Evolutionary conservation across 495 filamentous ascomycete genomes (phyloP).

Genomic region (Haplographium delicatum): DNA sequence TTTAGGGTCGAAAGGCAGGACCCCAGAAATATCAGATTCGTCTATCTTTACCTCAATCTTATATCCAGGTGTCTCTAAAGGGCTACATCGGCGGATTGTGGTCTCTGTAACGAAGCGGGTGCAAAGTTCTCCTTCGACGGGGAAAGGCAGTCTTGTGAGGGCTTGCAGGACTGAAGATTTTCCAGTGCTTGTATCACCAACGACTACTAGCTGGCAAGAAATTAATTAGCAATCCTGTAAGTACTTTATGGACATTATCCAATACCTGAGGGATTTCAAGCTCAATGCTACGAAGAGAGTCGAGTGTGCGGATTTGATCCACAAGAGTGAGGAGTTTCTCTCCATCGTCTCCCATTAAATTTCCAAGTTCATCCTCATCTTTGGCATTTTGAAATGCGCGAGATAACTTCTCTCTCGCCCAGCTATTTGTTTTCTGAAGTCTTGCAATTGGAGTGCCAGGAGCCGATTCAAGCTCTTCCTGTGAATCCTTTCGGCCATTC

Average conservation of each 20-base stretch:
- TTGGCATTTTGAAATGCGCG: constrained; percentile 8
- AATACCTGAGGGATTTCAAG: constrained; percentile 16
- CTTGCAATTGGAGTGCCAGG: constrained; percentile 3
- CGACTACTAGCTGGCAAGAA: constrained; percentile 68
- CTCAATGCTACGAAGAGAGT: constrained; percentile 12
- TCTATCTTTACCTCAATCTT: constrained; percentile 27
- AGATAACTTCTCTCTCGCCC: constrained; percentile 8
- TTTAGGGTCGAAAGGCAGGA: constrained; percentile 26
- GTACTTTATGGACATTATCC: background rate
- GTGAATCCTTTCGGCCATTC: constrained; percentile 10
- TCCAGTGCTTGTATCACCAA: constrained; percentile 47
- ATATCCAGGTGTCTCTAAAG: constrained; percentile 15
- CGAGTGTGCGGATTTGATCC: constrained; percentile 15
- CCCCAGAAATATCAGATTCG: background rate
- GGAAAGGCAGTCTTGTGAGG: constrained; percentile 46
- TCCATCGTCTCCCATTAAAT: constrained; percentile 16
- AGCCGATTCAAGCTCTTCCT: constrained; percentile 6
- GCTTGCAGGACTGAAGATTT: constrained; percentile 50
- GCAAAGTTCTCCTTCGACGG: constrained; percentile 43
- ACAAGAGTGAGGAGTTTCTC: constrained; percentile 14
- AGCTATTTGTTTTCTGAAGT: constrained; percentile 13
- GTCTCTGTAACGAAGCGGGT: constrained; percentile 56
- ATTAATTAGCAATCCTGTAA: constrained; percentile 11
- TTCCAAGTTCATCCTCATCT: constrained; percentile 13
- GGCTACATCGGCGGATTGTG: constrained; percentile 37